phyloP scores from a whole-genome alignment of 148 eudicot species.

The Amaranthus palmeri region DNA sequence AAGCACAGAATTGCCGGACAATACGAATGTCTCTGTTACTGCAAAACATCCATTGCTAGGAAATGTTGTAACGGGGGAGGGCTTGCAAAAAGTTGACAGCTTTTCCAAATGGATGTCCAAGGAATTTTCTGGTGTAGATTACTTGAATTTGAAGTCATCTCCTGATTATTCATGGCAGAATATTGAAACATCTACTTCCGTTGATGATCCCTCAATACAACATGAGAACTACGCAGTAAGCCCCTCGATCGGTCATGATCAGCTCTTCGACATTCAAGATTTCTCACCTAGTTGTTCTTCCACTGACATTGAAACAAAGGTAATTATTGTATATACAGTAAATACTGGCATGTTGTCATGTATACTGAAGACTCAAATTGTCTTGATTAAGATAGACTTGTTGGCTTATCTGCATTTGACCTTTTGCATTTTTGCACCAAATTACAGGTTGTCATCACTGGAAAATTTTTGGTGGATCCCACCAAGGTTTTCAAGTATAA shows the following conservation, averaged over 20 bases:
- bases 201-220: slow-evolving; percentile 43
- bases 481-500: slow-evolving; percentile 48
- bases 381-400: neutral
- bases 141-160: slow-evolving; percentile 42
- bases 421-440: slow-evolving; percentile 8
- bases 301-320: slow-evolving; percentile 44
- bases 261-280: slow-evolving; percentile 58
- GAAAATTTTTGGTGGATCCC: slow-evolving; percentile 67
- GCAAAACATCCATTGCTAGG: slow-evolving; percentile 37
- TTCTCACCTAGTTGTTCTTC: slow-evolving; percentile 55
- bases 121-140: slow-evolving; percentile 46
- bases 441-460: slow-evolving; percentile 67
- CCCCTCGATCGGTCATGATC: slow-evolving; percentile 62
- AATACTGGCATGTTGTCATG: neutral
- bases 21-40: slow-evolving; percentile 19
- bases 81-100: slow-evolving; percentile 64
- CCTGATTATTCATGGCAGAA: slow-evolving; percentile 51
- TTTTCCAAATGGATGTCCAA: slow-evolving; percentile 62
- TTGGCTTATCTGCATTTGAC: neutral
- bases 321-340: slow-evolving; percentile 11
- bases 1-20: slow-evolving; percentile 23
- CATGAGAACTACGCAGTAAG: slow-evolving; percentile 45
- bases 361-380: neutral
- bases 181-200: slow-evolving; percentile 27
- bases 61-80: slow-evolving; percentile 31